phyloP scores from a whole-genome alignment of 2,329 filamentous ascomycete species.

The Seiridium unicorne region DNA sequence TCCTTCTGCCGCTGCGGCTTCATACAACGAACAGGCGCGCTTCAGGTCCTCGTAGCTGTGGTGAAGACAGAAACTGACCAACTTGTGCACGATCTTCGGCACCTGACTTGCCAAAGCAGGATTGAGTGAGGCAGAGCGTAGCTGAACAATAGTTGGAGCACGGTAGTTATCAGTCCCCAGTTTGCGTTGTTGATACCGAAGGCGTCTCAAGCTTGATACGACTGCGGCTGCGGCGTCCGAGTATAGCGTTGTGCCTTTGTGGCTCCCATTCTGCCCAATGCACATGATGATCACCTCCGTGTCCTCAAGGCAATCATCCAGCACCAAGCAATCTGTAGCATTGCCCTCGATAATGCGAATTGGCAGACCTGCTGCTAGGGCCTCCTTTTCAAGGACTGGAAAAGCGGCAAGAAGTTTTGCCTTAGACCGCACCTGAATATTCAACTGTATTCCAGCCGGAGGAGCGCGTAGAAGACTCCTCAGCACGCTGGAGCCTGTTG shows the following conservation, averaged over 20 bases:
- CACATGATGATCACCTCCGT: neutral
- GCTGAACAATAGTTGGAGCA: too few species aligned
- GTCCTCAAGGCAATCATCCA: neutral
- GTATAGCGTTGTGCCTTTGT: neutral
- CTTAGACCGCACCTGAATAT: neutral
- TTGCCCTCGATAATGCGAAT: neutral
- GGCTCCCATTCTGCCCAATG: neutral
- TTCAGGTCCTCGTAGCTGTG: too few species aligned
- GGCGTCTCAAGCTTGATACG: neutral
- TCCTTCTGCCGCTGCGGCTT: too few species aligned
- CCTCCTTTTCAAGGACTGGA: neutral
- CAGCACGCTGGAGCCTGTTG: neutral
- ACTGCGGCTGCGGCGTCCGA: neutral
- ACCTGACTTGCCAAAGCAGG: too few species aligned
- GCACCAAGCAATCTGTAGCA: neutral
- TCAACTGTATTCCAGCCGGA: neutral
- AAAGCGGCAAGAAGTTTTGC: neutral
- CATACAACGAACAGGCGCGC: too few species aligned
- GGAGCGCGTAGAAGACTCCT: neutral
- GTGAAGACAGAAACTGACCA: too few species aligned
- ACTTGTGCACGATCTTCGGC: too few species aligned
- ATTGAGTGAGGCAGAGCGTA: too few species aligned
- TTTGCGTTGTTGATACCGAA: too few species aligned
- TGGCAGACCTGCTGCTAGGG: neutral
- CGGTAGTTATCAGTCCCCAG: too few species aligned